Evolutionary conservation across 1,139 yeast species (phyloP), one percentile per base, ranked within the genome.

Genomic region (Pichia sp.): DNA sequence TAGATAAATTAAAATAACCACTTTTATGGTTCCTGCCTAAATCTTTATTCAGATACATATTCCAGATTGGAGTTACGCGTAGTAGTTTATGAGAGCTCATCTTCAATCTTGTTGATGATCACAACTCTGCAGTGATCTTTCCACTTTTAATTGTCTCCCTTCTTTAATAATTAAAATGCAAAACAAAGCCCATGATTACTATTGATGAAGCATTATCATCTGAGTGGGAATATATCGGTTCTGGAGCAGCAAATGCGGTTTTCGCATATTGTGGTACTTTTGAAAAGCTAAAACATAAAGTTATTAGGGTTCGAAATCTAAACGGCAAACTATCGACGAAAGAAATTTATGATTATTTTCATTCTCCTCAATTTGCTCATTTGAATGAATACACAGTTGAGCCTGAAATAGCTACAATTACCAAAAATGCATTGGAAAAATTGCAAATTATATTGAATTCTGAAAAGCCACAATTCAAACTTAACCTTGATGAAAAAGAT

Each of bases 241-340:
- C 54, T 7, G 67, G 67, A 2, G 47, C 58, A 0, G 66, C 67
- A 2, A 64, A 64, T 40, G 58, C 54, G 0, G 61, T 63, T 1
- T 58, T 57, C 38, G 42, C 39, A 18, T 60, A 59, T 44, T 29
- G 1, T 1, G 64, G 61, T 1, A 10, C n/a, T 2, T 43, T 45
- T 18, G 25, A n/a, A 2, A 6, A 18, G 1, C 44, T 56, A 2
- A 27, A 29, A 6, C 51, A 51, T 1, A 56, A 55, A 30, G 63
- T 58, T 3, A 34, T 63, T 6, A 48, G 67, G 29, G 36, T 64
- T 5, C 33, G 67, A 29, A 40, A 56, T n/a, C 48, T 36, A 1
- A 40, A 44, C 6, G 50, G 55, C 3, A 42, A 33, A 11, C 42
- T 56, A 10, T 38, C 44, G 2, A 53, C 60, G 7, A 40, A 33